Base-by-base conservation (phyloP, 2,329 filamentous ascomycete genomes). In the Mycogone perniciosa region DNA sequence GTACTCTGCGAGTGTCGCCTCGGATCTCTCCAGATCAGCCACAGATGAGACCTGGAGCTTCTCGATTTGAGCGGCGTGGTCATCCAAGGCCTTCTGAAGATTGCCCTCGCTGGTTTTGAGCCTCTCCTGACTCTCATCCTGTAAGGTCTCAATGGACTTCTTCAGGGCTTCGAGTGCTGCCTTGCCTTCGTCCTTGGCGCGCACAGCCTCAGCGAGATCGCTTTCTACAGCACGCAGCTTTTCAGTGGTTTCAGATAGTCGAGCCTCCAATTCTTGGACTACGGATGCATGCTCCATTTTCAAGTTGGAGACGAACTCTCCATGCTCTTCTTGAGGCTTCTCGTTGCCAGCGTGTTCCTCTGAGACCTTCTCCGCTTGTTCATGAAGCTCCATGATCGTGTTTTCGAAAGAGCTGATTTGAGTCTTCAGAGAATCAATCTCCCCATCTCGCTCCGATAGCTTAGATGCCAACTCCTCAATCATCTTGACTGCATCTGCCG, bases 401-500 rank as follows among this genome's bases (percentile, higher is more conserved):
- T 75, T 75, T 60, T 82, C 71, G 1, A 78, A 80, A 7, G 74
- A 66, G 51, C 74, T 67, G 44, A 85, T 74, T 58, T 84, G 76
- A 5, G 71, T 69, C 63, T 79, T 81, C 31, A 85, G 72, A 9
- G 75, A 66, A 48, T 77, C 73, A 7, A 84, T 76, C 60, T 82
- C 77, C 6, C 73, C 64, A 59, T 84, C 80, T 55, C 79, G 81
- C 31, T 79, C 73, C 4, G 72, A 70, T 26, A 85, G 70, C 65
- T 83, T 82, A 6, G 71, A 64, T 68, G 81, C 84, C 40, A 85
- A 71, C 42, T 80, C 76, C 45, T 84, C 81, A 4, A 80, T 68
- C 59, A 81, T 80, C 66, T 80, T 83, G 20, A 74, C 63, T 6
- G 67, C 57, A 8, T 73, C 70, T 11, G 71, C 63, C 26, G 73